A percentile compares a stretch with the other conserved stretches of the same genome.
Conservation (phyloP, 192 early-diverging fungal species). For the Cetraspora pellucida region DNA sequence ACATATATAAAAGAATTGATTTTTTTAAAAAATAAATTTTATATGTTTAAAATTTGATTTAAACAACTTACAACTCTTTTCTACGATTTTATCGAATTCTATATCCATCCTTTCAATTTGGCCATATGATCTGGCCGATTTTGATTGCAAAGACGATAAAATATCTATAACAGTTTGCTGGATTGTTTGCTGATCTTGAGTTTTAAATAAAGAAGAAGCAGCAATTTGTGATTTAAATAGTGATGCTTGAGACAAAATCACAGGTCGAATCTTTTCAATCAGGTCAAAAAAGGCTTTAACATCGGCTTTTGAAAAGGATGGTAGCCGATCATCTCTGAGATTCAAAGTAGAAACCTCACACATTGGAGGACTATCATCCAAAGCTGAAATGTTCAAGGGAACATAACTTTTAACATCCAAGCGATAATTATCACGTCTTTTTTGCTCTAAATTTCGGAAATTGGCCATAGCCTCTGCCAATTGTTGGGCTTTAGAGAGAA, state of each 20-base stretch:
- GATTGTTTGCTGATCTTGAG: not conserved
- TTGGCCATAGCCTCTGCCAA: conserved; percentile 46
- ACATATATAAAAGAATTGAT: not conserved
- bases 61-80: conserved; percentile 42
- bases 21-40: not conserved
- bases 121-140: conserved; percentile 42
- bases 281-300: conserved; percentile 10
- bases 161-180: conserved; percentile 15
- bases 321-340: conserved; percentile 38
- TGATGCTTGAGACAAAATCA: not conserved
- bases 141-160: conserved; percentile 36
- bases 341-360: conserved; percentile 51
- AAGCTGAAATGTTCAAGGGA: conserved; percentile 40
- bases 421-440: conserved; percentile 46
- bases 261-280: conserved; percentile 7
- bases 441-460: conserved; percentile 44
- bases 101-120: conserved; percentile 50
- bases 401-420: conserved; percentile 45
- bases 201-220: not conserved
- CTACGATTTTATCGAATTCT: conserved; percentile 48
- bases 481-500: conserved; percentile 46
- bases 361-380: conserved; percentile 50
- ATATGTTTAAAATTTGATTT: not conserved
- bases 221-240: not conserved
- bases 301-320: conserved; percentile 47